Conservation (phyloP, 2,329 filamentous ascomycete species). For the Teratosphaeria pseudoeucalypti region DNA sequence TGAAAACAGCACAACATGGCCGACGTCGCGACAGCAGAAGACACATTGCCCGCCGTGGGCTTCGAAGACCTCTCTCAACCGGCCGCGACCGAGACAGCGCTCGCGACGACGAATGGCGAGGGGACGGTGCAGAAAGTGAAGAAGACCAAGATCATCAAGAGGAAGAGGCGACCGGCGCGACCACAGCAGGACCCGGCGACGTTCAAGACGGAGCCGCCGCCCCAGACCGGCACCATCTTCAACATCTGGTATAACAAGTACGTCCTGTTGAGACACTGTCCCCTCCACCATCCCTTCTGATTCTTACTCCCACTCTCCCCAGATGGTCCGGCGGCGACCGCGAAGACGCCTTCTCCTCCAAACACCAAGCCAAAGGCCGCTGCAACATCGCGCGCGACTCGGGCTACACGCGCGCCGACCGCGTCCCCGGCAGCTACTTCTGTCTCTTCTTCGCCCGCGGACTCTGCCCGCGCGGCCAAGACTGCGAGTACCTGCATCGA, state of each 20-base stretch:
- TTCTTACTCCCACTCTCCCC: constrained; percentile 29
- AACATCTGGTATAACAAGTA: constrained; percentile 73
- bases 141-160: constrained; percentile 84
- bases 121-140: constrained; percentile 45
- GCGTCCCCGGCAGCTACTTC: constrained; percentile 61
- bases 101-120: constrained; percentile 19
- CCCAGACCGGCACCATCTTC: constrained; percentile 89
- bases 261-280: too few species aligned
- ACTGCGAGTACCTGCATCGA: constrained; percentile 90
- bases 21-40: constrained; percentile 7
- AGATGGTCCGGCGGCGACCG: constrained; percentile 95
- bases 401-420: constrained; percentile 42
- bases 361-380: constrained; percentile 70
- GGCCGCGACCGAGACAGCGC: constrained; percentile 8
- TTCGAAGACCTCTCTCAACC: constrained; percentile 16
- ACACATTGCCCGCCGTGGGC: constrained; percentile 2
- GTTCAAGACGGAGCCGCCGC: constrained; percentile 73
- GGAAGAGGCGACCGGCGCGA: constrained; percentile 80
- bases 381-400: constrained; percentile 69
- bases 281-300: background rate
- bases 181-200: constrained; percentile 80
- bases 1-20: constrained; percentile 6
- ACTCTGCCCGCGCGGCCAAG: constrained; percentile 70
- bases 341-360: constrained; percentile 79
- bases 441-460: constrained; percentile 87